These are phyloP conservation scores for Phaseolus coccineus DNA, from an alignment of 331 rosid genomes.

Conservation along the genomic window DNA sequence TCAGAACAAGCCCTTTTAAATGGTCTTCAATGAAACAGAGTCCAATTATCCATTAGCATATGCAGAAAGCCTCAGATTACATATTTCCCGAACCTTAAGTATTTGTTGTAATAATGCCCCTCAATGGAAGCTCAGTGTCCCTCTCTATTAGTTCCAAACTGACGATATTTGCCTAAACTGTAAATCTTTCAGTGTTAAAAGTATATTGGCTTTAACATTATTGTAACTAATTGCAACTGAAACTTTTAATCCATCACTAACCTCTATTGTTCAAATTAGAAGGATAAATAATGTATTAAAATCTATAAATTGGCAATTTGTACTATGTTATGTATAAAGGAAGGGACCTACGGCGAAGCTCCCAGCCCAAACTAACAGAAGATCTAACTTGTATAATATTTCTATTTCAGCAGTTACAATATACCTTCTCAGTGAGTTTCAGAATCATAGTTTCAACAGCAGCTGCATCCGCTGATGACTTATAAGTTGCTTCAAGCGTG, in stretches of 20 bases:
- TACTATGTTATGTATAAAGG: conserved; percentile 7
- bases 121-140: not conserved
- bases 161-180: conserved; percentile 2
- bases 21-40: conserved; percentile 13
- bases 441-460: conserved; percentile 90
- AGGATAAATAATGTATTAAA: not conserved
- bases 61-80: conserved; percentile 26
- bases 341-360: not conserved
- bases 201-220: not conserved
- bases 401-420: conserved; percentile 17
- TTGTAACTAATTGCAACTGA: conserved; percentile 4
- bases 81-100: not conserved
- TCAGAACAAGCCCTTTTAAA: not conserved
- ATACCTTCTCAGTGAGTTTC: conserved; percentile 89
- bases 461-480: conserved; percentile 93
- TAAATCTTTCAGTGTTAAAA: not conserved
- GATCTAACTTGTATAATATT: not conserved
- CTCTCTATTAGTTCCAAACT: conserved; percentile 1
- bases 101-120: not conserved
- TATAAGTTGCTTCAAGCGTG: conserved; percentile 95
- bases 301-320: conserved; percentile 11
- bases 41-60: not conserved
- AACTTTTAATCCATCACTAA: conserved; percentile 15
- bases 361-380: not conserved
- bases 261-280: not conserved